Percentiles rank a stretch among this genome's conserved stretches.
Evolutionary conservation across 306 rosid genomes (phyloP).

Genomic region (Vigna hirtella): DNA sequence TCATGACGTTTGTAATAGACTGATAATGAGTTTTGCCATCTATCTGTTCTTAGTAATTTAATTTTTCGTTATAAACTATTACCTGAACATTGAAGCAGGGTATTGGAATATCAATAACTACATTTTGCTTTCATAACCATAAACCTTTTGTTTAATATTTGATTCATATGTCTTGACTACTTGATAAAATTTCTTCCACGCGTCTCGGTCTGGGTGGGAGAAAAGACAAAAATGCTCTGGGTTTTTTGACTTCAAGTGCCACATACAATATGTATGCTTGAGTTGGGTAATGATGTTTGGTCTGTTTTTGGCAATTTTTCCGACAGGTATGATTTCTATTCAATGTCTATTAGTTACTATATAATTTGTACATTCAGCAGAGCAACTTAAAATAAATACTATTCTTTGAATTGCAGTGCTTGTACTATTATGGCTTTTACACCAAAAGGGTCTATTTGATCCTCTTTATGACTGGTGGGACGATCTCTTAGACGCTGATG

Average conservation of each 20-base stretch:
- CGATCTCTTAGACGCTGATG: slow-evolving; percentile 57
- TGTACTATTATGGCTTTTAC: slow-evolving; percentile 83
- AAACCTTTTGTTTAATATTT: not conserved
- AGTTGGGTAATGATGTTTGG: slow-evolving; percentile 87
- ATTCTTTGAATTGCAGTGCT: slow-evolving; percentile 62
- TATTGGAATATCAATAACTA: slow-evolving; percentile 3
- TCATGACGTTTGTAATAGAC: no score
- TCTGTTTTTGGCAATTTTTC: slow-evolving; percentile 75
- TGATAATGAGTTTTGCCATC: not conserved
- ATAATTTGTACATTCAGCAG: not conserved
- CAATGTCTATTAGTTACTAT: slow-evolving; percentile 7
- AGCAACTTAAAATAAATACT: slow-evolving; percentile 33
- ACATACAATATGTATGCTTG: slow-evolving; percentile 87
- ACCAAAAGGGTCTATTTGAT: slow-evolving; percentile 87
- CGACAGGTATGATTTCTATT: slow-evolving; percentile 62
- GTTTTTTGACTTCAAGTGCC: slow-evolving; percentile 89
- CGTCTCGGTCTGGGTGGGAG: slow-evolving; percentile 27
- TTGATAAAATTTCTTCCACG: slow-evolving; percentile 27
- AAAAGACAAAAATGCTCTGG: slow-evolving; percentile 78
- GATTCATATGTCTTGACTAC: slow-evolving; percentile 25
- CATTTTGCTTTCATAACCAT: not conserved
- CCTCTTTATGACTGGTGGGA: slow-evolving; percentile 93
- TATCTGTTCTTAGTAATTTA: slow-evolving; percentile 17
- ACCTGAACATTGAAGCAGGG: slow-evolving; percentile 5
- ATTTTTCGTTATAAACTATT: slow-evolving; percentile 9